Conservation (phyloP, 768 basidiomycete species). For the Trametes cubensis region DNA sequence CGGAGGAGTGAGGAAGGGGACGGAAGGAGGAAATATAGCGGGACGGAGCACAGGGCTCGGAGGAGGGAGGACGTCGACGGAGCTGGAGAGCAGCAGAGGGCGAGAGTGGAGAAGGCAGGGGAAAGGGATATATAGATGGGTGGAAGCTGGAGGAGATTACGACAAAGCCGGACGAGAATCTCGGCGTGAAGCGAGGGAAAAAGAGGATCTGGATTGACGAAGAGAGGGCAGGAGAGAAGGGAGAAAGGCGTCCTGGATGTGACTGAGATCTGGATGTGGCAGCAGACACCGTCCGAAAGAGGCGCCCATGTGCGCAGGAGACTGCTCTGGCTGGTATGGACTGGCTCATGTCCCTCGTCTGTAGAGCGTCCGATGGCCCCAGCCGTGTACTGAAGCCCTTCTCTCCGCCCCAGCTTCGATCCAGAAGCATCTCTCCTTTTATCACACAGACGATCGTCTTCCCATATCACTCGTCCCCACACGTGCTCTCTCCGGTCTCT, state of each 20-base stretch:
- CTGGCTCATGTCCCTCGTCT: not conserved
- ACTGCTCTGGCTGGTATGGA: not conserved
- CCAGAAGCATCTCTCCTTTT: conserved; percentile 3
- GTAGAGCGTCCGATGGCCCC: not conserved
- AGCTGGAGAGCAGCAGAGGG: conserved; percentile 5
- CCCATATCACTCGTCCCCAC: not conserved
- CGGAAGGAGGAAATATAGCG: conserved; percentile 5
- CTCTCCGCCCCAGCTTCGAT: conserved; percentile 1
- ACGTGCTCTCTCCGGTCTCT: conserved; percentile 20
- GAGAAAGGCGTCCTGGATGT: too few species aligned
- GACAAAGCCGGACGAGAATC: not conserved
- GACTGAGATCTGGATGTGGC: not conserved
- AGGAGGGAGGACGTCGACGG: conserved; percentile 2
- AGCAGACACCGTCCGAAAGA: too few species aligned
- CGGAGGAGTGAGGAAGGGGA: conserved; percentile 8
- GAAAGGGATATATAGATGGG: conserved; percentile 6
- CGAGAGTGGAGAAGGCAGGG: not conserved
- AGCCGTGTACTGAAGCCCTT: not conserved
- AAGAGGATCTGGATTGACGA: not conserved
- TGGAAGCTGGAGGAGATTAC: not conserved
- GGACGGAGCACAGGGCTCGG: conserved; percentile 1
- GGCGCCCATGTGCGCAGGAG: too few species aligned
- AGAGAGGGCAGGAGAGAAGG: not conserved
- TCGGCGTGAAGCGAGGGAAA: conserved; percentile 13
- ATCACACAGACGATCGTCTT: conserved; percentile 16